Evolutionary conservation across 768 basidiomycete genomes (phyloP).

Genomic region (Pisolithus tinctorius): DNA sequence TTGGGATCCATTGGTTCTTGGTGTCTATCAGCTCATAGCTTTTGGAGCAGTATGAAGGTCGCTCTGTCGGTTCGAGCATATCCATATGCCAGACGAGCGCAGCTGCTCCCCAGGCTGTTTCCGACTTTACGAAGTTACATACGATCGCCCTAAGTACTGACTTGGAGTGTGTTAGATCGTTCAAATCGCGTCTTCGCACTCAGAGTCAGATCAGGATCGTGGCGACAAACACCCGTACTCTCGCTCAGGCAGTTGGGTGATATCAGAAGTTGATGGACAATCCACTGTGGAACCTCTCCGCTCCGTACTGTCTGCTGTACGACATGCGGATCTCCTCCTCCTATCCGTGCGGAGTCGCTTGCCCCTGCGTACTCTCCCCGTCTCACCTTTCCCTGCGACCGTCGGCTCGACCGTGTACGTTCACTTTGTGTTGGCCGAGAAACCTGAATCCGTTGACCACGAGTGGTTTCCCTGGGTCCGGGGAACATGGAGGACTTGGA

Average conservation of each 20-base stretch:
- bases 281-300: constrained; percentile 33
- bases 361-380: constrained; percentile 41
- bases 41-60: not conserved
- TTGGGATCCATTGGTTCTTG: not conserved
- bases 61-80: not conserved
- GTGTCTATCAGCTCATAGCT: not conserved
- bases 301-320: constrained; percentile 48
- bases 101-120: no score
- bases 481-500: constrained; percentile 52
- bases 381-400: constrained; percentile 56
- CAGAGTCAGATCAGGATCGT: no score
- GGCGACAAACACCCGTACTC: not conserved
- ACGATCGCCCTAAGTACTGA: not conserved
- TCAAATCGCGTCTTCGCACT: not conserved
- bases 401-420: constrained; percentile 40
- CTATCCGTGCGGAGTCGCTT: constrained; percentile 24
- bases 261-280: not conserved
- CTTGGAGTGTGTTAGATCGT: not conserved
- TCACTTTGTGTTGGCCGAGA: constrained; percentile 41
- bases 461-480: constrained; percentile 48
- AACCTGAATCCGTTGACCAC: constrained; percentile 29
- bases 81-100: no score
- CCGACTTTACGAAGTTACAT: not conserved
- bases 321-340: constrained; percentile 50
- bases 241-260: constrained; percentile 10